A percentile compares a stretch with the other conserved stretches of the same genome.
Evolutionary conservation across 2,329 filamentous ascomycete genomes (phyloP).

Genomic region (Zymoseptoria passerinii): DNA sequence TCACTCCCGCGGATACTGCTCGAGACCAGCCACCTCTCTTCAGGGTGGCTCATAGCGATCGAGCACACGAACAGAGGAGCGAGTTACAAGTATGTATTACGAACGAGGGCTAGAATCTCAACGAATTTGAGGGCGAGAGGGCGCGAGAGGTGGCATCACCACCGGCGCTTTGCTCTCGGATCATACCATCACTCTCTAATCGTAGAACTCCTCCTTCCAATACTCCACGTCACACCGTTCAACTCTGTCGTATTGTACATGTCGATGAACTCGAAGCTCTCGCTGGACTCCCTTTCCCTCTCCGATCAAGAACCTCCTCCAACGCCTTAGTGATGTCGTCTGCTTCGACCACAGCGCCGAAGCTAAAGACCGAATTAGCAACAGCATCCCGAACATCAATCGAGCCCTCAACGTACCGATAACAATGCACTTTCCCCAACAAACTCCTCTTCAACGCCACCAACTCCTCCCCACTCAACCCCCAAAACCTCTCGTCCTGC

Average conservation of each 20-base stretch:
- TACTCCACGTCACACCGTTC: neutral
- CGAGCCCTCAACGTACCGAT: slow-evolving; percentile 6
- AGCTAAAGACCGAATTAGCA: slow-evolving; percentile 6
- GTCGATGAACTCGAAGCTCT: neutral
- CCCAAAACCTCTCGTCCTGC: slow-evolving; percentile 10
- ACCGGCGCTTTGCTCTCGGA: too few species aligned
- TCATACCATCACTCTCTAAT: too few species aligned
- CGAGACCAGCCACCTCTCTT: too few species aligned
- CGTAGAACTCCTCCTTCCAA: too few species aligned
- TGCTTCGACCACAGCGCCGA: slow-evolving; percentile 14
- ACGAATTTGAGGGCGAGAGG: too few species aligned
- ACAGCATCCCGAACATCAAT: neutral
- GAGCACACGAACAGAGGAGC: too few species aligned
- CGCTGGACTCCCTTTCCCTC: neutral
- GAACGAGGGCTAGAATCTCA: too few species aligned
- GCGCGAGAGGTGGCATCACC: too few species aligned
- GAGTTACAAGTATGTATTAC: too few species aligned
- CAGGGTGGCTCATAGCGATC: too few species aligned
- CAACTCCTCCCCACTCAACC: slow-evolving; percentile 11
- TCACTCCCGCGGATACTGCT: too few species aligned
- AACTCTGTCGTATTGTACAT: neutral
- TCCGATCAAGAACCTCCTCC: slow-evolving; percentile 8
- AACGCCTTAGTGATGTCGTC: slow-evolving; percentile 14
- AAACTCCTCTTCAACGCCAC: slow-evolving; percentile 11
- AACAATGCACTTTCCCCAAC: slow-evolving; percentile 16